Base-by-base conservation (phyloP, 106 monocot genomes). In the Dendrobium catenatum region DNA sequence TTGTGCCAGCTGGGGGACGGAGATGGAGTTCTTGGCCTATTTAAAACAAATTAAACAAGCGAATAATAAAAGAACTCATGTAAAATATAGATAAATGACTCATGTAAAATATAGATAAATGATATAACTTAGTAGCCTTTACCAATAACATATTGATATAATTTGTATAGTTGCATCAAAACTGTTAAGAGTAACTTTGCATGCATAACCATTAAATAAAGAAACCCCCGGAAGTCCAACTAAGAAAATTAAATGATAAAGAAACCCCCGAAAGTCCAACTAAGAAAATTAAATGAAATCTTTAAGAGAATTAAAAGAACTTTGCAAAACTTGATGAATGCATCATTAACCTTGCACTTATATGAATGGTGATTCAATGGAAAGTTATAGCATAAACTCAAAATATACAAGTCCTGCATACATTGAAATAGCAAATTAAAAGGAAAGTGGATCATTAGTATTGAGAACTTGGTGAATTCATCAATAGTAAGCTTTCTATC, bases 21-120 rank as follows among this genome's bases (percentile, higher is more conserved):
- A 76, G 96, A 93, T 40, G 81, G 89, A 72, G 91, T 95, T 94
- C 82, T 91, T 79, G 89, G 87, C 89, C 98, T 98, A 79, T 20
- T 73, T 44, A 79, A 80, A 80, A 44, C 7, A 73, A 77, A 33
- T 29, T 75, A 67, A 16, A 72, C 44, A 76, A 75, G 44, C 46
- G 9, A 72, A 72, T 72, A 72, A 22, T 26, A 67, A 67, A 67
- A 9, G 26, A 67, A 67, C 26, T 27, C 19, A 27, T 26, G 67
- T 26, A 67, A 67, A 26, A 10, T 10, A 55, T n/a, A n/a, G n/a
- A n/a, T n/a, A n/a, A n/a, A n/a, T n/a, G n/a, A n/a, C n/a, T n/a
- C n/a, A n/a, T n/a, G n/a, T n/a, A n/a, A n/a, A n/a, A n/a, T n/a
- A n/a, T 67, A 27, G 22, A 27, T 27, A 29, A 67, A 67, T 64